phyloP scores from a whole-genome alignment of 2,329 filamentous ascomycete genomes.

The Fusarium irregulare region DNA sequence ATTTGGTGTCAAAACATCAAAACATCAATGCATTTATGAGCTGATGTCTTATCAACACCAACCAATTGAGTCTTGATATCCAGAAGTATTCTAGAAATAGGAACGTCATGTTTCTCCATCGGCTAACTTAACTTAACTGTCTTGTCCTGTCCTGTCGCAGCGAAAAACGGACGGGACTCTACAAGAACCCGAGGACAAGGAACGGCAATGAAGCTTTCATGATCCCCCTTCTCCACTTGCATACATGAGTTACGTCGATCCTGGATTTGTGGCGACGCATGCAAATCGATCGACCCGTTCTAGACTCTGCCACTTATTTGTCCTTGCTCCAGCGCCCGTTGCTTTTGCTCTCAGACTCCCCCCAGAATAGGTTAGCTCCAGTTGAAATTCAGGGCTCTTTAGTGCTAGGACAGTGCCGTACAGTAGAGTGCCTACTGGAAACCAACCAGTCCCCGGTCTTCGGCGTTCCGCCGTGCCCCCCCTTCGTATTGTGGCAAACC shows the following conservation, averaged over 20 bases:
- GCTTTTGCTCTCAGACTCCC: neutral
- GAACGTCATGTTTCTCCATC: neutral
- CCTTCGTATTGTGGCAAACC: neutral
- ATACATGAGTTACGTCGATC: slow-evolving; percentile 7
- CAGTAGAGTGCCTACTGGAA: no score
- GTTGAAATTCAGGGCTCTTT: neutral
- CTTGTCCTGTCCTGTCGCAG: neutral
- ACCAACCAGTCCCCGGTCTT: slow-evolving; percentile 7
- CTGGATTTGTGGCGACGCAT: neutral
- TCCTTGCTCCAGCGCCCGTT: neutral
- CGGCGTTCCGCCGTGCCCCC: slow-evolving; percentile 1
- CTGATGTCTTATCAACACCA: neutral
- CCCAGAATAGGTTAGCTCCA: neutral
- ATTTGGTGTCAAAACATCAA: neutral
- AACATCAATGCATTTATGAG: neutral
- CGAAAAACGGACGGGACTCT: neutral
- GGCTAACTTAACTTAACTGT: neutral
- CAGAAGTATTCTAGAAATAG: neutral
- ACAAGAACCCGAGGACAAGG: neutral
- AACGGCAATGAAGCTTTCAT: neutral
- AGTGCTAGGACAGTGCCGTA: neutral
- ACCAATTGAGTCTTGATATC: neutral
- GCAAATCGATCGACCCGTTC: slow-evolving; percentile 17
- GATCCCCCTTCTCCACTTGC: slow-evolving; percentile 8
- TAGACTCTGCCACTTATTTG: slow-evolving; percentile 12